Base-by-base conservation (phyloP, 163 green algal genomes). In the Chloromonas sp. region DNA sequence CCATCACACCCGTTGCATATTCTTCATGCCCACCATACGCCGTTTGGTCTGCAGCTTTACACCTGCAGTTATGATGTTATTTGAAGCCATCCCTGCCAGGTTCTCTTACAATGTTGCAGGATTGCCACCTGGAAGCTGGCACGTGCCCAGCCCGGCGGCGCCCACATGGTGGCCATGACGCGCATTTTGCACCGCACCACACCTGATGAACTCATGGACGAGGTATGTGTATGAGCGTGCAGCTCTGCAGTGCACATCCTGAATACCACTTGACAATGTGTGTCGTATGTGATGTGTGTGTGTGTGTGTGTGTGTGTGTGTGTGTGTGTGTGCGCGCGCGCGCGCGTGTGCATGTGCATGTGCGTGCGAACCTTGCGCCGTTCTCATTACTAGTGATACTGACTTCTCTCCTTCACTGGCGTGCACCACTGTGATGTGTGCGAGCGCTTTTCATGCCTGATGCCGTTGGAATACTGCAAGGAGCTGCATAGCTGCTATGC, bases 111-210 rank as follows among this genome's bases (percentile, higher is more conserved):
- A 36, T 36, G 36, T 36, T 58, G 60, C 85, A 91, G 82, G 88
- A 86, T 91, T n/a, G 90, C 84, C 2, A 93, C 90, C 5, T 93
- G 88, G 84, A 87, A 92, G 70, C 81, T 93, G 13, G 83, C 86
- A 15, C 84, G 86, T 59, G 87, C 89, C 77, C 88, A 91, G 90
- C 88, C 88, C 61, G 87, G 89, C 0, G 89, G 89, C 1, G 89
- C 91, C 60, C 86, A 88, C 1, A 62, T 91, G 84, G 88, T 95
- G 77, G 93, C 88, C 70, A 88, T 99, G 88, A 99, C 97, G 0
- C 92, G 97, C 74, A 96, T 99, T 85, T 90, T 99, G 84, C 97
- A 99, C 90, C 91, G 97, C 58, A 95, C 91, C 60, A 92, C 89
- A n/a, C 89, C 91, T 14, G 97, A 99, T 84, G 84, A 90, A 70